Evolutionary conservation across 306 rosid genomes (phyloP), one percentile per base, ranked within the genome.

Genomic region (Clitoria ternatea): DNA sequence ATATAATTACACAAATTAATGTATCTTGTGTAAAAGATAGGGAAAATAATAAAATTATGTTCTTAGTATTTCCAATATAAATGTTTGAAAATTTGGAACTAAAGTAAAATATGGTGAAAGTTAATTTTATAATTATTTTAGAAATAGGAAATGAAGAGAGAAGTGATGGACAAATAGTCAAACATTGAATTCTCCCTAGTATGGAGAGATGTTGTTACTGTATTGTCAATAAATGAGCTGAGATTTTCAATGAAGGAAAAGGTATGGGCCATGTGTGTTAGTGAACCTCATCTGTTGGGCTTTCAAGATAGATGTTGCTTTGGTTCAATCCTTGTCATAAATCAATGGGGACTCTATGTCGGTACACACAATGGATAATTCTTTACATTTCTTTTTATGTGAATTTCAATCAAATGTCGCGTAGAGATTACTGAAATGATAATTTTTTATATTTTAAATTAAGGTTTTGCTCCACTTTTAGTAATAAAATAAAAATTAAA

Each of bases 181-280:
- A 52, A 70, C 19, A 42, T 52, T 33, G 2, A 62, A 62, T 30
- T 15, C 61, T 61, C 65, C 30, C n/a, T 29, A 4, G 6, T 6
- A 33, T 23, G 30, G 71, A 26, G 40, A 42, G 59, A 42, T 69
- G 49, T 33, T 40, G 71, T 40, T 40, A 39, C 6, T 48, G 8
- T 32, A 40, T 32, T 49, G 53, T 27, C 23, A 77, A 67, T 61
- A 72, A 72, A 69, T 74, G 69, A 71, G 27, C 4, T 42, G 11
- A 15, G 37, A 2, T 50, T 57, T 67, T 11, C 18, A 14, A 4
- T 2, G 17, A 0, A 18, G 8, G 70, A 61, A 14, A 45, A 45
- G 3, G 27, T 29, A 4, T n/a, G 15, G 7, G 15, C 24, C 42
- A 15, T 18, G 44, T 43, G 20, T 39, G 15, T 30, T 40, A 55